phyloP scores from a whole-genome alignment of 768 basidiomycete species.

The Hericium erinaceus region DNA sequence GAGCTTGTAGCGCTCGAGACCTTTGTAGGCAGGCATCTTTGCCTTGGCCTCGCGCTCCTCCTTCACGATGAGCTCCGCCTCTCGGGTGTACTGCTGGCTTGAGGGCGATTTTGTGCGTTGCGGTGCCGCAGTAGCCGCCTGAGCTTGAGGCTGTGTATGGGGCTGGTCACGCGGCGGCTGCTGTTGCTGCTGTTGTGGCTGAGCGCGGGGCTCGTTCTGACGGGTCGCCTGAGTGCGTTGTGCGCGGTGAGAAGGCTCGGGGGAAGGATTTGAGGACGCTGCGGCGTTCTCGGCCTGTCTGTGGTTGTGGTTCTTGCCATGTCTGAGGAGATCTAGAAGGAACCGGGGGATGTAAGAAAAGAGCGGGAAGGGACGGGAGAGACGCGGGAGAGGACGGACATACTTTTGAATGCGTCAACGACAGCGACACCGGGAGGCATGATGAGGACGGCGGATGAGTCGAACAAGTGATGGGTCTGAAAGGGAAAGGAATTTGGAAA shows the following conservation, averaged over 20 bases:
- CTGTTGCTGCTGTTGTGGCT: slow-evolving; percentile 22
- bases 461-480: no score
- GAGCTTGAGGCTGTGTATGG: slow-evolving; percentile 14
- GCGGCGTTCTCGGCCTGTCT: slow-evolving; percentile 3
- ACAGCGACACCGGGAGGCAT: slow-evolving; percentile 12
- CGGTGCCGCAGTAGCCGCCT: no score
- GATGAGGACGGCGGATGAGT: background rate
- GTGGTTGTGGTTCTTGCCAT: slow-evolving; percentile 37
- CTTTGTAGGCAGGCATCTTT: slow-evolving; percentile 80
- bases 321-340: slow-evolving; percentile 40
- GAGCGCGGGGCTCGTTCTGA: slow-evolving; percentile 11
- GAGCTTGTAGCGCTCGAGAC: slow-evolving; percentile 71
- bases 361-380: background rate
- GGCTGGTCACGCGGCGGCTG: slow-evolving; percentile 25
- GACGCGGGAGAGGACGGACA: background rate
- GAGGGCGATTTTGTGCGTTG: slow-evolving; percentile 15
- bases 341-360: slow-evolving; percentile 1
- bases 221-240: slow-evolving; percentile 10
- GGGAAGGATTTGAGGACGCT: background rate
- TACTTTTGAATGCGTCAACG: slow-evolving; percentile 14
- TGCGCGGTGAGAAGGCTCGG: background rate
- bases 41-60: slow-evolving; percentile 66
- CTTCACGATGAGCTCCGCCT: slow-evolving; percentile 60
- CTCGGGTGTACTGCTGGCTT: slow-evolving; percentile 27
- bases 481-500: background rate